Evolutionary conservation across 2,329 filamentous ascomycete genomes (phyloP), one percentile per base, ranked within the genome.

Genomic region (Dothistroma septosporum): DNA sequence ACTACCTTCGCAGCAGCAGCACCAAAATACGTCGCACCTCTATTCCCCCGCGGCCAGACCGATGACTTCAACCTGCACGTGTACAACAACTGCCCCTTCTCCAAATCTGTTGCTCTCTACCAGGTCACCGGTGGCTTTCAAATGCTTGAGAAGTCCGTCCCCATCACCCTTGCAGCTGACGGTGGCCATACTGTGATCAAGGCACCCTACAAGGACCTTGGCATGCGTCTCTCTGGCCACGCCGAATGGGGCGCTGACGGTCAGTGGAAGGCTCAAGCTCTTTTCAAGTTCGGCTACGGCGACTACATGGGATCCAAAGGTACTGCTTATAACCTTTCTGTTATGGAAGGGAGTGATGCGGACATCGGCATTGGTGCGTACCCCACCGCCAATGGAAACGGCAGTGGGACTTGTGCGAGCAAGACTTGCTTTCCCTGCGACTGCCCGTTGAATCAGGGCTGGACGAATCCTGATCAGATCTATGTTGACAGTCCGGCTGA

Each of bases 251-350:
- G 67, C 22, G 62, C 61, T 12, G 68, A 31, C 2, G 61, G 57
- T 1, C 70, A 72, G 53, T 72, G 70, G 70, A 54, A 62, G 6
- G 19, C 60, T 3, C 68, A 71, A 52, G 62, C 69, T 5, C 64
- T 72, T 2, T 70, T 70, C 61, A 69, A 72, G 46, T 72, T 69
- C 57, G 70, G 70, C n/a, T 70, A 70, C 54, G 61, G 60, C 47
- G 49, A 55, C 12, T 68, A 63, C 47, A 58, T 31, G 16, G 68
- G 65, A 16, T n/a, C 57, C 10, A 41, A 60, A 6, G 69, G 69
- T 6, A 71, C 67, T 1, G 68, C 69, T 1, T 70, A 70, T 57
- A 64, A 72, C 50, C 53, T 70, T 14, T 64, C 60, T 19, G 59
- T 72, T 10, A 72, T 72, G 69, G 35, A 61, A 24, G 69, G 69